Conservation (phyloP, 1,139 yeast species). For the Protomyces inundatus region DNA sequence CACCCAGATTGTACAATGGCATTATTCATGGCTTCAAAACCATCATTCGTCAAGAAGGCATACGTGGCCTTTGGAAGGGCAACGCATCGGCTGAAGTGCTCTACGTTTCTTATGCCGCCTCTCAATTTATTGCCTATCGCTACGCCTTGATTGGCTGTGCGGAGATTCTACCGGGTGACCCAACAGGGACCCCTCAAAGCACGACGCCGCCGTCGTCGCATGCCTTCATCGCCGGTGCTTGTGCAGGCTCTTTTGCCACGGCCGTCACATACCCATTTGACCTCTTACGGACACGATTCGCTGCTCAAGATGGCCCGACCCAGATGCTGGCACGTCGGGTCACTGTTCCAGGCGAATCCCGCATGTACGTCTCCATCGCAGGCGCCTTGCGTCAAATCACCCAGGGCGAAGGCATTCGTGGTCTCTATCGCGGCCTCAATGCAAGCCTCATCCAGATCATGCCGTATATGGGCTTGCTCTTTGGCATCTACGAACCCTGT, state of each 20-base stretch:
- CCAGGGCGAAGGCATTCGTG: slow-evolving; percentile 49
- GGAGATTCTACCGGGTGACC: neutral
- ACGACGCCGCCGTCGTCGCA: slow-evolving; percentile 44
- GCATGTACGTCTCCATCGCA: slow-evolving; percentile 47
- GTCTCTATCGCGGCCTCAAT: slow-evolving; percentile 58
- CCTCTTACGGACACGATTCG: slow-evolving; percentile 73
- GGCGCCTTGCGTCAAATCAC: slow-evolving; percentile 46
- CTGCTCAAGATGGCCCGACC: slow-evolving; percentile 40
- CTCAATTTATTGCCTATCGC: slow-evolving; percentile 73
- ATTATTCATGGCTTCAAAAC: slow-evolving; percentile 14
- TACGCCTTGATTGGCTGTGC: slow-evolving; percentile 39
- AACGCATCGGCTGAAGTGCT: slow-evolving; percentile 85
- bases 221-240: slow-evolving; percentile 62
- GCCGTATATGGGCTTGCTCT: slow-evolving; percentile 45
- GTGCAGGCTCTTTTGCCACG: slow-evolving; percentile 74
- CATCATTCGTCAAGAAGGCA: slow-evolving; percentile 26
- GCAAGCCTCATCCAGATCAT: slow-evolving; percentile 63
- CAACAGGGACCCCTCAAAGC: slow-evolving; percentile 40
- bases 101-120: slow-evolving; percentile 78
- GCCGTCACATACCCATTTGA: slow-evolving; percentile 80
- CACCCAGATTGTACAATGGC: neutral
- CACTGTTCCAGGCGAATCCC: slow-evolving; percentile 42
- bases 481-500: slow-evolving; percentile 25
- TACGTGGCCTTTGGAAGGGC: slow-evolving; percentile 71
- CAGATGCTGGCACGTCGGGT: neutral